A percentile compares a stretch with the other conserved stretches of the same genome.
These are phyloP conservation scores for Lablab purpureus DNA, from an alignment of 306 rosid genomes.

Conservation along the genomic window DNA sequence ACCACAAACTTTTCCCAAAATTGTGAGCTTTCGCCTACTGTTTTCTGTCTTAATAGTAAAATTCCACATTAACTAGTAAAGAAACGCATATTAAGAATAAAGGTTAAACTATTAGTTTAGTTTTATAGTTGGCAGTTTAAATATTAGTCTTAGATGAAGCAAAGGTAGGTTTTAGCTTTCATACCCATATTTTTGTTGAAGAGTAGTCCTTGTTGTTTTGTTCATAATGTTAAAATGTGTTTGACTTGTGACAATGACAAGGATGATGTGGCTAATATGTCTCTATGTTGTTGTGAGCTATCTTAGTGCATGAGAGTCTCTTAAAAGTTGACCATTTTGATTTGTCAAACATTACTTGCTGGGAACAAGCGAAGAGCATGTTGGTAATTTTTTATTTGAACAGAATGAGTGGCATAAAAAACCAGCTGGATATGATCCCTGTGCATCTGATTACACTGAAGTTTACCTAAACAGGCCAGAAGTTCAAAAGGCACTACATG, in stretches of 20 bases:
- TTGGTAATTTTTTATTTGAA: background rate
- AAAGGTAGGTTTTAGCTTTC: too few species aligned
- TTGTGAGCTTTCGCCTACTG: constrained; percentile 41
- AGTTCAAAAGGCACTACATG: constrained; percentile 66
- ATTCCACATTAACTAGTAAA: background rate
- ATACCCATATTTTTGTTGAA: too few species aligned
- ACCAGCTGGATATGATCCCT: constrained; percentile 63
- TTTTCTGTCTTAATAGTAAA: background rate
- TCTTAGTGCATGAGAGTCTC: too few species aligned
- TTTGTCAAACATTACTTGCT: too few species aligned
- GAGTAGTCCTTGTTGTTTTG: too few species aligned
- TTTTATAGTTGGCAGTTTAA: background rate
- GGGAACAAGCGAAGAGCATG: background rate
- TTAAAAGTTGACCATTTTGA: too few species aligned
- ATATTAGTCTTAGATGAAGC: too few species aligned
- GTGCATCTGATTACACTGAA: constrained; percentile 53
- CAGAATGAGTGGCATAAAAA: constrained; percentile 46
- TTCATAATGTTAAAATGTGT: too few species aligned
- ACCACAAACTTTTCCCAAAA: constrained; percentile 33
- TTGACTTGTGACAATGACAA: too few species aligned
- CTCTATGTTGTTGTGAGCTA: too few species aligned
- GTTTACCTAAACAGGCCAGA: constrained; percentile 57
- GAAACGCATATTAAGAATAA: background rate
- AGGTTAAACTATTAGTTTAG: too few species aligned
- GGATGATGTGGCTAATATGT: too few species aligned